Percentiles rank a stretch among this genome's conserved stretches.
Conservation (phyloP, 2,329 filamentous ascomycete species). For the Calonectria naviculata region DNA sequence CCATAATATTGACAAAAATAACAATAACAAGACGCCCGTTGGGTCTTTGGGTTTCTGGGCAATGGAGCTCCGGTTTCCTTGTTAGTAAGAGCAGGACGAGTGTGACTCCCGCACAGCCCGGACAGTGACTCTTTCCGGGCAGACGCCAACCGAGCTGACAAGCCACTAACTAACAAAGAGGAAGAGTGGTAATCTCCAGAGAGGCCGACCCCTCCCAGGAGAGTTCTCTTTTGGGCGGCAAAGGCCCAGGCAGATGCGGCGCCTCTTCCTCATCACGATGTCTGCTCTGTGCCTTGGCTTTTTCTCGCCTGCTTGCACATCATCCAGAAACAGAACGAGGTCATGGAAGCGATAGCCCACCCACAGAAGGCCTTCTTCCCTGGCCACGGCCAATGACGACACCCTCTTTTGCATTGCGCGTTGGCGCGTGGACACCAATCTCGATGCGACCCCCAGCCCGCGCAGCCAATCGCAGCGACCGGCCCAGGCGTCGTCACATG, state of each 20-base stretch:
- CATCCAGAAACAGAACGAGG: background rate
- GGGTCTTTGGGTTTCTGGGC: background rate
- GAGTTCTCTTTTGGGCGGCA: background rate
- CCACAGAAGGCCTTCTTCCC: background rate
- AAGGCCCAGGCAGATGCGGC: slow-evolving; percentile 3
- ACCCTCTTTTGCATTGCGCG: slow-evolving; percentile 5
- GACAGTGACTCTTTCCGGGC: slow-evolving; percentile 29
- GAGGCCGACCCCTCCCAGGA: too few species aligned
- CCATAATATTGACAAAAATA: background rate
- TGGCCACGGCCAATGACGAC: slow-evolving; percentile 17
- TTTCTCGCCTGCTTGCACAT: background rate
- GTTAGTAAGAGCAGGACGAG: background rate
- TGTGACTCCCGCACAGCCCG: slow-evolving; percentile 24
- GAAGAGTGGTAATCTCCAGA: background rate
- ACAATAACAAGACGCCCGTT: background rate
- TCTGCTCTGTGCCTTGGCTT: background rate
- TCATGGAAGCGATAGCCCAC: background rate
- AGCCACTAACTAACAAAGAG: background rate
- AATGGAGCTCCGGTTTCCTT: background rate
- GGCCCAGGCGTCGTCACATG: slow-evolving; percentile 13
- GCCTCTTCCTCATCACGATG: background rate
- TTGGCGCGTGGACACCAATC: slow-evolving; percentile 17
- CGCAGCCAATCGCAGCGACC: slow-evolving; percentile 5
- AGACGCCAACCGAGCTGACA: slow-evolving; percentile 29
- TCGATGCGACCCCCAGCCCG: slow-evolving; percentile 9